phyloP scores from a whole-genome alignment of 345 rosid genomes.

The Melaleuca alternifolia region DNA sequence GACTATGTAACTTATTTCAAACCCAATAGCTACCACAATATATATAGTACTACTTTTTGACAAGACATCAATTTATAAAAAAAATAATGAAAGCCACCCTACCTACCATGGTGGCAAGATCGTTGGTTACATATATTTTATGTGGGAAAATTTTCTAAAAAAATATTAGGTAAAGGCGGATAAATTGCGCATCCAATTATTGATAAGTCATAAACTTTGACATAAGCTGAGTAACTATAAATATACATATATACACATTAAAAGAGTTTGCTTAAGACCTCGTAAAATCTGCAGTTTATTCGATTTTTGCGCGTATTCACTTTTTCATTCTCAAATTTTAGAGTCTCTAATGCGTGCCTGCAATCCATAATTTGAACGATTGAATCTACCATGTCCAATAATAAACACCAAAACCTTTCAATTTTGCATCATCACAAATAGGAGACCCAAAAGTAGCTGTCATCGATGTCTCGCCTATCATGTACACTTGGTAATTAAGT shows the following conservation, averaged over 20 bases:
- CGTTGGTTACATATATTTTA: not conserved
- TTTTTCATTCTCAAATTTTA: not conserved
- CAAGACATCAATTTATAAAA: not conserved
- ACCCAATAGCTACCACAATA: not conserved
- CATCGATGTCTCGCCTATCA: not conserved
- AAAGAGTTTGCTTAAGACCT: not conserved
- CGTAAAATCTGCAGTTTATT: not conserved
- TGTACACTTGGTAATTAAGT: not conserved
- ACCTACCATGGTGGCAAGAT: not conserved
- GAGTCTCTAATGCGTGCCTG: not conserved
- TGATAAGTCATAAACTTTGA: not conserved
- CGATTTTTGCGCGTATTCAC: not conserved
- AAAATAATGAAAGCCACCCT: not conserved
- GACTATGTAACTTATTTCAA: not conserved
- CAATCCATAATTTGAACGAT: not conserved
- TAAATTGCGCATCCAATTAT: not conserved
- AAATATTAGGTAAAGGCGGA: not conserved
- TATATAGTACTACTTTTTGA: not conserved
- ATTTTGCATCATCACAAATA: not conserved
- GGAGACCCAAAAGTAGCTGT: not conserved
- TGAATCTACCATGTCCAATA: not conserved
- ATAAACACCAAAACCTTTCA: not conserved
- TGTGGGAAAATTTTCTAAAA: not conserved
- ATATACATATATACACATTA: not conserved
- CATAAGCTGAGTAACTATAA: not conserved